These are phyloP conservation scores for Yamadazyma epiphylla DNA, from an alignment of 1,139 yeast species.

Conservation along the genomic window DNA sequence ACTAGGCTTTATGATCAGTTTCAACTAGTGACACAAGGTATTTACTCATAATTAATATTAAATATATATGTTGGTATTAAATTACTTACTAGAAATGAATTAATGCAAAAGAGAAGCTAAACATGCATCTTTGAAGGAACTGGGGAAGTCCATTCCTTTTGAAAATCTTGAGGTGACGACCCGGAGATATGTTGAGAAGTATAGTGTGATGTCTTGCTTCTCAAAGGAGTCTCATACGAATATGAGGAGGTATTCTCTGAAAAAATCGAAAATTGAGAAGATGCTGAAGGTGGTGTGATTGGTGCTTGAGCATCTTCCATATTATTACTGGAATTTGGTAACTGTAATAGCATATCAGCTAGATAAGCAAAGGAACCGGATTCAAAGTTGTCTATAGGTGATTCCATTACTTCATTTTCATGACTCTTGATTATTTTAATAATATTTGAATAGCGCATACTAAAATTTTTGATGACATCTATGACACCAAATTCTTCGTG, in stretches of 20 bases:
- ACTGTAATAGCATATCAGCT: slow-evolving; percentile 26
- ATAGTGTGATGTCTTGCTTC: slow-evolving; percentile 1
- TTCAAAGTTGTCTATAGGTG: slow-evolving; percentile 12
- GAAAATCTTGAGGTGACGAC: slow-evolving; percentile 3
- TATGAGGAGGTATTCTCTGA: slow-evolving; percentile 14
- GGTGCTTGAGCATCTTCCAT: slow-evolving; percentile 7
- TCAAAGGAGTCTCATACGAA: slow-evolving; percentile 9
- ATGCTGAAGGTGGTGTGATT: slow-evolving; percentile 14
- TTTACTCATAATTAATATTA: slow-evolving; percentile 65
- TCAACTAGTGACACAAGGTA: slow-evolving; percentile 92
- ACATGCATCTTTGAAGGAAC: slow-evolving; percentile 9
- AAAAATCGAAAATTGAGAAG: slow-evolving; percentile 36
- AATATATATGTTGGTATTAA: no score
- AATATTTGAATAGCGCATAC: slow-evolving; percentile 19
- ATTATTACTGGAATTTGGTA: slow-evolving; percentile 14
- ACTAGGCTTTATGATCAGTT: slow-evolving; percentile 92
- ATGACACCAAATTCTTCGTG: slow-evolving; percentile 44
- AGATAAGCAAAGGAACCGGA: slow-evolving; percentile 16
- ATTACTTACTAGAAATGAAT: background rate
- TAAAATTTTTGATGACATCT: slow-evolving; percentile 35
- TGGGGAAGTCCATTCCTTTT: slow-evolving; percentile 8
- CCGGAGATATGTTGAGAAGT: slow-evolving; percentile 1
- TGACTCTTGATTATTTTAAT: slow-evolving; percentile 25
- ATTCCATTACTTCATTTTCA: slow-evolving; percentile 16
- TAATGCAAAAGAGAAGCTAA: slow-evolving; percentile 2